Conservation (phyloP, 164 flowering plant species). For the Echeveria elegans region DNA sequence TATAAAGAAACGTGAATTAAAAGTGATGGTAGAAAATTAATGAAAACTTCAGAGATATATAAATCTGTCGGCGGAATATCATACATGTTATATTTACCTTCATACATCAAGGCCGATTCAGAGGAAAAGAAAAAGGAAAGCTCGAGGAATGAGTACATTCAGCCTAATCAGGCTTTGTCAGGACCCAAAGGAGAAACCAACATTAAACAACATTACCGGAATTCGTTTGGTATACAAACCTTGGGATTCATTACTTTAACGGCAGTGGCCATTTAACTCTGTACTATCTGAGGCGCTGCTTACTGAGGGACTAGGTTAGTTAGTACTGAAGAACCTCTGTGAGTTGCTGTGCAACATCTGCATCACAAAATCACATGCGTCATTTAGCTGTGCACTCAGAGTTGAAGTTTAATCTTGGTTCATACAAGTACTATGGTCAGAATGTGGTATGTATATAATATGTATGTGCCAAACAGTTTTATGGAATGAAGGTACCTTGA, state of each 20-base stretch:
- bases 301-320: not conserved
- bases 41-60: not conserved
- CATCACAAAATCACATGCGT: conserved; percentile 16
- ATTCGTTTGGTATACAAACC: not conserved
- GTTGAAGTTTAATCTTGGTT: too few species aligned
- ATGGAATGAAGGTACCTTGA: conserved; percentile 38
- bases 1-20: too few species aligned
- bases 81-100: not conserved
- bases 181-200: not conserved
- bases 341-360: conserved; percentile 82
- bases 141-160: not conserved
- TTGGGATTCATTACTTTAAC: not conserved
- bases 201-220: not conserved
- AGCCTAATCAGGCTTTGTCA: not conserved
- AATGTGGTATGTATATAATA: not conserved
- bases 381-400: too few species aligned
- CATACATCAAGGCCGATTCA: not conserved
- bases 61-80: not conserved
- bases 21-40: too few species aligned
- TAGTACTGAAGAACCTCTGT: conserved; percentile 43
- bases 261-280: not conserved
- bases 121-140: not conserved
- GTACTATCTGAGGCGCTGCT: not conserved
- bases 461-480: not conserved
- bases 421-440: not conserved